Percentiles rank a stretch among this genome's conserved stretches.
Conservation (phyloP, 257 asterid species). For the Sherardia arvensis region DNA sequence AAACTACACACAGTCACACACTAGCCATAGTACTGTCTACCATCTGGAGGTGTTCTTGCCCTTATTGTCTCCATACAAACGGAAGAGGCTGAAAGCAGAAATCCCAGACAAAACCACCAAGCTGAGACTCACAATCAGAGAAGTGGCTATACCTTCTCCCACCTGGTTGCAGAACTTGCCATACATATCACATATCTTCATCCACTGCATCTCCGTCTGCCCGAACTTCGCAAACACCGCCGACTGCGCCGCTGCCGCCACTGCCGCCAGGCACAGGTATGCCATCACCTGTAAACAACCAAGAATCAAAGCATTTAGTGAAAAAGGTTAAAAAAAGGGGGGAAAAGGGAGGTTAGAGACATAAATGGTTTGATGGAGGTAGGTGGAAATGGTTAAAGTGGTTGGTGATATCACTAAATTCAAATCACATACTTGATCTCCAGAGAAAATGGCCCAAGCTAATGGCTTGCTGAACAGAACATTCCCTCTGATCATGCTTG, state of each 20-base stretch:
- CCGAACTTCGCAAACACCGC: slow-evolving; percentile 59
- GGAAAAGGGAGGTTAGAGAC: background rate
- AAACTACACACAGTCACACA: slow-evolving; percentile 1
- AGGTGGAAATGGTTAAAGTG: background rate
- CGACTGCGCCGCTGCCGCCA: slow-evolving; percentile 64
- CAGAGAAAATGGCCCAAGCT: slow-evolving; percentile 98
- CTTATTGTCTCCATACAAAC: slow-evolving; percentile 60
- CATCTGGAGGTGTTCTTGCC: slow-evolving; percentile 40
- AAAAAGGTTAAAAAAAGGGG: too few relatives aligned
- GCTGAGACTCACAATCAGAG: slow-evolving; percentile 44
- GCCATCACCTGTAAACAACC: slow-evolving; percentile 51
- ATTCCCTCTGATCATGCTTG: slow-evolving; percentile 71
- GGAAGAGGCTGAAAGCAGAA: slow-evolving; percentile 82
- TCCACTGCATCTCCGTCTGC: slow-evolving; percentile 77
- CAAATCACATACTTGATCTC: slow-evolving; percentile 65
- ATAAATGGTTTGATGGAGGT: slow-evolving; percentile 1
- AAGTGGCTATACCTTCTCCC: slow-evolving; percentile 78
- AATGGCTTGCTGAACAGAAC: slow-evolving; percentile 77
- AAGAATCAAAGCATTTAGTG: background rate
- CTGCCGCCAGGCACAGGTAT: slow-evolving; percentile 66
- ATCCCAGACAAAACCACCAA: slow-evolving; percentile 57
- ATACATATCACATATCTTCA: slow-evolving; percentile 60
- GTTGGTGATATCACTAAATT: background rate
- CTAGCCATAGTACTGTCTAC: slow-evolving; percentile 21
- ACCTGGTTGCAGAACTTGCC: slow-evolving; percentile 75